These are phyloP conservation scores for Teunomyces aglyptinius DNA, from an alignment of 805 yeast genomes.

Conservation along the genomic window DNA sequence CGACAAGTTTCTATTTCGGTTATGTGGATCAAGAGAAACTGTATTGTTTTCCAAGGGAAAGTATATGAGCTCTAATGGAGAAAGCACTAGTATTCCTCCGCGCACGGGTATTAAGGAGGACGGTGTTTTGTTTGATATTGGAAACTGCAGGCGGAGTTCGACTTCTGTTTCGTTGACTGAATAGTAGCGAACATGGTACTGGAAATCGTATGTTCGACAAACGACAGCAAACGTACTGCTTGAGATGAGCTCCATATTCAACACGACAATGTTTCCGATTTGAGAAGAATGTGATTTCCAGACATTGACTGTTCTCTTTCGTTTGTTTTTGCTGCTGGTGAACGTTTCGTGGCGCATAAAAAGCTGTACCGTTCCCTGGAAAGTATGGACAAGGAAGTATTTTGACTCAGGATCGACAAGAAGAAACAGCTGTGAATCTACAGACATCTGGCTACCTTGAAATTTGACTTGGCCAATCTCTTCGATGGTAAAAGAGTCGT, in stretches of 20 bases:
- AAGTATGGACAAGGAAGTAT: constrained; percentile 18
- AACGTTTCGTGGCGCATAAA: neutral
- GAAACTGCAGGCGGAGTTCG: constrained; percentile 20
- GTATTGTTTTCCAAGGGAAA: no score
- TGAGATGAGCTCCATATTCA: constrained; percentile 13
- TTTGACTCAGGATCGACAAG: constrained; percentile 11
- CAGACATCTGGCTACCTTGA: constrained; percentile 21
- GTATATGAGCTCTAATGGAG: no score
- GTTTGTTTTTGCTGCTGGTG: constrained; percentile 4
- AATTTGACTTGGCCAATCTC: constrained; percentile 14
- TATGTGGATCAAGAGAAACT: no score
- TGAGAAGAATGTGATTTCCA: constrained; percentile 11
- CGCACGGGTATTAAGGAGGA: constrained; percentile 19
- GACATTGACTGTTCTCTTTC: neutral
- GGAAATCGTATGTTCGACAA: constrained; percentile 34
- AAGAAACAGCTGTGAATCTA: constrained; percentile 20
- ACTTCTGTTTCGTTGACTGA: constrained; percentile 5
- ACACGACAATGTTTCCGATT: constrained; percentile 20
- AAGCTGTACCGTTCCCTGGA: constrained; percentile 11
- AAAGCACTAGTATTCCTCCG: constrained; percentile 27
- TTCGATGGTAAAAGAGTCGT: neutral
- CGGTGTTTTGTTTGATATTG: constrained; percentile 31
- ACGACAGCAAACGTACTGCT: constrained; percentile 23
- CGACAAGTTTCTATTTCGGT: no score
- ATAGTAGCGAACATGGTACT: constrained; percentile 31